Conservation (phyloP, 2,329 filamentous ascomycete species). For the Fusarium sp. region DNA sequence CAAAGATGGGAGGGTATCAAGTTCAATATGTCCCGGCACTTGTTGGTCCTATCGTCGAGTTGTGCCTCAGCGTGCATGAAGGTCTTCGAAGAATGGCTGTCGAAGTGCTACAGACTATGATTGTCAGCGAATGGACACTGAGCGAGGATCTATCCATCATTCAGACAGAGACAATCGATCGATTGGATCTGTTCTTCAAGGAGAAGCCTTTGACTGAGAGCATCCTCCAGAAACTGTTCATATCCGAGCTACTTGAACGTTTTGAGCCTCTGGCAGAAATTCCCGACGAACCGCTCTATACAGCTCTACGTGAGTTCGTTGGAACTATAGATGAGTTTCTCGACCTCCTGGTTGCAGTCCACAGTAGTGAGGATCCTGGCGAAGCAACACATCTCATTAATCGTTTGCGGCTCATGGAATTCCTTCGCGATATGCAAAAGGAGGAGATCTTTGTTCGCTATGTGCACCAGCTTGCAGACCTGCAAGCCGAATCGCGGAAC, state of each 20-base stretch:
- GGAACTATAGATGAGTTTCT: constrained; percentile 89
- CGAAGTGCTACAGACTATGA: constrained; percentile 96
- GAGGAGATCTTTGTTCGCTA: constrained; percentile 97
- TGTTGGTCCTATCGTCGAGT: constrained; percentile 89
- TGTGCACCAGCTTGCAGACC: constrained; percentile 86
- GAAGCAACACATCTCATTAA: constrained; percentile 89
- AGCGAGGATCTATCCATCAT: constrained; percentile 92
- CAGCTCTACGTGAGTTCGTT: constrained; percentile 81
- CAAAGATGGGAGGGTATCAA: constrained; percentile 93
- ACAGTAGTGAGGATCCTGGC: constrained; percentile 76
- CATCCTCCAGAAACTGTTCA: constrained; percentile 91
- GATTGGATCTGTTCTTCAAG: constrained; percentile 90
- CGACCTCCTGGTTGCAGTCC: constrained; percentile 89
- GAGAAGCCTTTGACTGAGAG: constrained; percentile 87
- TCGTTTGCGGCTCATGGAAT: constrained; percentile 91
- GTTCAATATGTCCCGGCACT: constrained; percentile 96
- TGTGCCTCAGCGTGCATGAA: constrained; percentile 95
- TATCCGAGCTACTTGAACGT: constrained; percentile 82
- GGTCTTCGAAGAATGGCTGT: constrained; percentile 90
- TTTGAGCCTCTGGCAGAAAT: constrained; percentile 77
- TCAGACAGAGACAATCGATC: constrained; percentile 96
- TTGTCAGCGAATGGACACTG: constrained; percentile 96
- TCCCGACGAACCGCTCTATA: constrained; percentile 77
- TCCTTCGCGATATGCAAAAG: constrained; percentile 94
- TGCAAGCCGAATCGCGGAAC: constrained; percentile 81